Percentiles rank a stretch among this genome's conserved stretches.
Conservation (phyloP, 352 stramenopile species). For the Phytophthora kernoviae region DNA sequence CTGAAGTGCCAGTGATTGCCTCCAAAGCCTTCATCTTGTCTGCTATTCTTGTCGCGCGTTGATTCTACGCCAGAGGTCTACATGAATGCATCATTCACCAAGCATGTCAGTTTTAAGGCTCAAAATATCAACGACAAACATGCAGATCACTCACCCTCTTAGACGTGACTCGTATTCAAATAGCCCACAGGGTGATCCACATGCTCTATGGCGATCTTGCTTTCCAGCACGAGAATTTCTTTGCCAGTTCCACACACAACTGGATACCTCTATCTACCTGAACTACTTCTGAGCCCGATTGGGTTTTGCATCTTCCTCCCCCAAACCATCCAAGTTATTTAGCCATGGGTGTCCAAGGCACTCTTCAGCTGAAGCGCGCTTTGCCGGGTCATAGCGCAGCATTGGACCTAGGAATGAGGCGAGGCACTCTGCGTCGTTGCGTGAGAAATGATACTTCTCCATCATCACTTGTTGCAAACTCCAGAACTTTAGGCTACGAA, state of each 20-base stretch:
- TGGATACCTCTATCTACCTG: constrained; percentile 27
- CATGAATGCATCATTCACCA: background rate
- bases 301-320: constrained; percentile 10
- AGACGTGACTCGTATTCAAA: constrained; percentile 19
- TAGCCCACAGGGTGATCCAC: constrained; percentile 2
- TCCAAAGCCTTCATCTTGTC: constrained; percentile 9
- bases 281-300: constrained; percentile 22
- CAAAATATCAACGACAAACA: constrained; percentile 23
- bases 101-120: constrained; percentile 17
- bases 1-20: background rate
- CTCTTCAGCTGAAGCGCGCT: constrained; percentile 93
- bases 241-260: background rate
- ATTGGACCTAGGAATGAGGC: constrained; percentile 96
- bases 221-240: constrained; percentile 9
- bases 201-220: constrained; percentile 21
- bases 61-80: background rate
- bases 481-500: constrained; percentile 98
- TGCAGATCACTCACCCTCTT: constrained; percentile 5
- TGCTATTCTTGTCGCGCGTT: constrained; percentile 29
- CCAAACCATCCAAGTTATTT: constrained; percentile 26
- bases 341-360: constrained; percentile 97
- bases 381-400: constrained; percentile 85
- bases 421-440: constrained; percentile 87
- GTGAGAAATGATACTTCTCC: constrained; percentile 96
- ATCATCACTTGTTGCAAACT: constrained; percentile 95